Base-by-base conservation (phyloP, 345 rosid genomes). In the Pugionium dolabratum region DNA sequence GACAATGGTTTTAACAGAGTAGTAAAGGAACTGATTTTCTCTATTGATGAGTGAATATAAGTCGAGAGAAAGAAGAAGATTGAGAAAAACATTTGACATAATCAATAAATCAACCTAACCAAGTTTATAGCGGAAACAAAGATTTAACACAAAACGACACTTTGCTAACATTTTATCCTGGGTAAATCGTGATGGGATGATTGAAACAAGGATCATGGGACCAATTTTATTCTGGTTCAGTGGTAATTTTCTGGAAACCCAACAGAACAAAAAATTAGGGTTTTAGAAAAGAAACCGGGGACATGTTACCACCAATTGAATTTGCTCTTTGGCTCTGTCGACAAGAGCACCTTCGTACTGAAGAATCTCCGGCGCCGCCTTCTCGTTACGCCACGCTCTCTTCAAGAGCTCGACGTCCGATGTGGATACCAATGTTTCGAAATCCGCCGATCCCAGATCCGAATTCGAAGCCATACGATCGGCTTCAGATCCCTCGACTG, bases 321-420 rank as follows among this genome's bases (percentile, higher is more conserved):
- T 84, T 79, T 85, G 88, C 44, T 74, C 87, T 47, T 78, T 67
- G 45, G 80, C 78, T 74, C 95, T 56, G 36, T 67, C 30, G 40
- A 90, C 76, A 64, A 87, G 79, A 59, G 74, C 75, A 3, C 73
- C 65, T 57, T 84, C 83, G 67, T 73, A 86, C 28, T 59, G 86
- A 60, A 90, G 96, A 76, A 88, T 81, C 85, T 90, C 93, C 9
- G 93, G 97, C 33, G 96, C 92, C 18, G 93, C 87, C 65, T 90
- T 90, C 89, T 90, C 97, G 76, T 90, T 88, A n/a, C 91, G 87
- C 96, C 93, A 88, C 0, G 89, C 88, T 50, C 79, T 67, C 74
- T 75, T 86, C 79, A 88, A 71, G 1, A 82, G 84, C 78, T 82
- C 95, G 2, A 82, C 89, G 35, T 84, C 97, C 9, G 87, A 80